phyloP scores from a whole-genome alignment of 352 stramenopile genomes.

The Pythium pyrilobum region DNA sequence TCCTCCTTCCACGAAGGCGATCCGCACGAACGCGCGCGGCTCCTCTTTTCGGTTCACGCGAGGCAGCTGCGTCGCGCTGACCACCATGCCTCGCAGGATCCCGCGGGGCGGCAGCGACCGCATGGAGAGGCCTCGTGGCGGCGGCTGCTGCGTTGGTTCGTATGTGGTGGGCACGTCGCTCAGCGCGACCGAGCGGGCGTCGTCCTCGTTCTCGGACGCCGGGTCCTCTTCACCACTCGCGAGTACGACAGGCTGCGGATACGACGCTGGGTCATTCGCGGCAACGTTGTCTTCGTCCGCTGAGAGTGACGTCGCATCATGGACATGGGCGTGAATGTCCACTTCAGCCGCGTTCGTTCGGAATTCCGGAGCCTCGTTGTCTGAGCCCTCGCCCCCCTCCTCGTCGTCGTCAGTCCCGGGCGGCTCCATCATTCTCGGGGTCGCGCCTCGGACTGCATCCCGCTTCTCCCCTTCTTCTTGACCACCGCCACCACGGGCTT shows the following conservation, averaged over 20 bases:
- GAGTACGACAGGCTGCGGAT: conserved; percentile 11
- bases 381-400: not conserved
- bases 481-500: not conserved
- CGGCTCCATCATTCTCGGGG: conserved; percentile 7
- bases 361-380: not conserved
- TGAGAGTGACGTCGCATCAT: too few relatives aligned
- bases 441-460: not conserved
- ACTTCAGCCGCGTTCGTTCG: not conserved
- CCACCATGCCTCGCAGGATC: conserved; percentile 36
- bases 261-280: not conserved
- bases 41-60: conserved; percentile 5
- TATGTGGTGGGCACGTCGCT: conserved; percentile 48
- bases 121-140: not conserved
- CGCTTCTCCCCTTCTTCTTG: not conserved
- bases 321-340: too few relatives aligned
- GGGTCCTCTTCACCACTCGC: not conserved
- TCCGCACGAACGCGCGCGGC: conserved; percentile 38
- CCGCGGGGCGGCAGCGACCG: conserved; percentile 26
- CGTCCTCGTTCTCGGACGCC: conserved; percentile 26
- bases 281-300: not conserved
- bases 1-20: conserved; percentile 46
- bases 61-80: conserved; percentile 35
- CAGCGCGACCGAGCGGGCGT: conserved; percentile 29
- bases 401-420: not conserved
- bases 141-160: not conserved